Evolutionary conservation across 2,329 filamentous ascomycete genomes (phyloP).

Genomic region (Penicillium janthinellum): DNA sequence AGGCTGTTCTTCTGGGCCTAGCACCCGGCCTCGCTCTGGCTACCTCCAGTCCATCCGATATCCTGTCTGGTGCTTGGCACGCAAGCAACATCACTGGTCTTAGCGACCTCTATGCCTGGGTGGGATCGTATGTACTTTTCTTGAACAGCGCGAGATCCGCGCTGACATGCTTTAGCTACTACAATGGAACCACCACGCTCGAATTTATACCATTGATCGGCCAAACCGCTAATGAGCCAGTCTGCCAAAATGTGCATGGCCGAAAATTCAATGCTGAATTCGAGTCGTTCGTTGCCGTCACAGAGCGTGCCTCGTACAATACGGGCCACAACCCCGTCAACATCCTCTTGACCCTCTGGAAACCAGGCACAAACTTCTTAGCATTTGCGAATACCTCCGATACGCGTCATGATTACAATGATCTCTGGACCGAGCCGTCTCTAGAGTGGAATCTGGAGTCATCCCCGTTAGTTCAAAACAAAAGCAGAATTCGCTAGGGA

Average conservation of each 20-base stretch:
- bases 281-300: conserved; percentile 5
- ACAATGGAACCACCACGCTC: conserved; percentile 4
- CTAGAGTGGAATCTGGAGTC: not conserved
- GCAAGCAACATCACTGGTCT: not conserved
- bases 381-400: not conserved
- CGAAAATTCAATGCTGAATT: not conserved
- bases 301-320: conserved; percentile 6
- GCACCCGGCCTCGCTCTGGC: no score
- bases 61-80: no score
- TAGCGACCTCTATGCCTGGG: not conserved
- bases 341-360: conserved; percentile 3
- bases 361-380: not conserved
- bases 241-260: not conserved
- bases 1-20: no score
- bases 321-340: no score
- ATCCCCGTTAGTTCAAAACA: not conserved
- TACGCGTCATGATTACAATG: not conserved
- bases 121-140: not conserved
- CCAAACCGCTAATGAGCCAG: not conserved
- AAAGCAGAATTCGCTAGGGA: not conserved
- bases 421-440: not conserved
- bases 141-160: not conserved
- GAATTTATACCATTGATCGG: not conserved
- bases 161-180: not conserved
- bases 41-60: no score